phyloP scores from a whole-genome alignment of 2,329 filamentous ascomycete species.

The Camillea tinctor region DNA sequence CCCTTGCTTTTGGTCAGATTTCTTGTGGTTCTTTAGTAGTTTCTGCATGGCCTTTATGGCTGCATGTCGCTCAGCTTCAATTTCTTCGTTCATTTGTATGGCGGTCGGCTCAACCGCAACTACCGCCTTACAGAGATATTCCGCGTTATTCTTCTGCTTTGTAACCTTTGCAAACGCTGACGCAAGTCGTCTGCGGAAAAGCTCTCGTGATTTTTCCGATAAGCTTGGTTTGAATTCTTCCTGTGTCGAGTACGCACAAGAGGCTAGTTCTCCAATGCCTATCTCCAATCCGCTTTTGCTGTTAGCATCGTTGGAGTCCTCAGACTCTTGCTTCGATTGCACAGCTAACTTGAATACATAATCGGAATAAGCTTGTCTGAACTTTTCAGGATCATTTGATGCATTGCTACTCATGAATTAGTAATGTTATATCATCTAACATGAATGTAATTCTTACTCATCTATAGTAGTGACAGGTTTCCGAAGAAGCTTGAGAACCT shows the following conservation, averaged over 20 bases:
- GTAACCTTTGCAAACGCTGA: constrained; percentile 59
- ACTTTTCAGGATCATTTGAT: constrained; percentile 37
- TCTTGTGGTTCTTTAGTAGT: constrained; percentile 44
- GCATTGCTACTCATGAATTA: constrained; percentile 28
- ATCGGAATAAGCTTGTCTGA: constrained; percentile 50
- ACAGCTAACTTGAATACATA: constrained; percentile 54
- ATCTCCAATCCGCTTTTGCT: constrained; percentile 38
- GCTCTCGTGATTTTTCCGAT: constrained; percentile 53
- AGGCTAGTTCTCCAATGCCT: constrained; percentile 53
- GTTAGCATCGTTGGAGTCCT: constrained; percentile 29
- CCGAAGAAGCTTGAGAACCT: constrained; percentile 48
- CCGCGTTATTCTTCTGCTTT: constrained; percentile 51
- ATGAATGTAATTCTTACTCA: constrained; percentile 29
- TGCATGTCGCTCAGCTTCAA: constrained; percentile 51
- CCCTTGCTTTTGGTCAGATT: constrained; percentile 39
- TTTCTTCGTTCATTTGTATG: constrained; percentile 55
- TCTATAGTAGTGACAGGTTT: constrained; percentile 40
- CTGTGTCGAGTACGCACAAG: constrained; percentile 53
- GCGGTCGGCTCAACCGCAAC: constrained; percentile 52
- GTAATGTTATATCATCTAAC: constrained; percentile 27
- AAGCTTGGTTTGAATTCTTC: constrained; percentile 43
- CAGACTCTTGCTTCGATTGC: constrained; percentile 33
- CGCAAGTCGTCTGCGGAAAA: constrained; percentile 56
- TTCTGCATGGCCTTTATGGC: constrained; percentile 54
- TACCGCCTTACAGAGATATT: constrained; percentile 53